A percentile compares a stretch with the other conserved stretches of the same genome.
Conservation (phyloP, 352 stramenopile species). For the Blastocystis sp. region DNA sequence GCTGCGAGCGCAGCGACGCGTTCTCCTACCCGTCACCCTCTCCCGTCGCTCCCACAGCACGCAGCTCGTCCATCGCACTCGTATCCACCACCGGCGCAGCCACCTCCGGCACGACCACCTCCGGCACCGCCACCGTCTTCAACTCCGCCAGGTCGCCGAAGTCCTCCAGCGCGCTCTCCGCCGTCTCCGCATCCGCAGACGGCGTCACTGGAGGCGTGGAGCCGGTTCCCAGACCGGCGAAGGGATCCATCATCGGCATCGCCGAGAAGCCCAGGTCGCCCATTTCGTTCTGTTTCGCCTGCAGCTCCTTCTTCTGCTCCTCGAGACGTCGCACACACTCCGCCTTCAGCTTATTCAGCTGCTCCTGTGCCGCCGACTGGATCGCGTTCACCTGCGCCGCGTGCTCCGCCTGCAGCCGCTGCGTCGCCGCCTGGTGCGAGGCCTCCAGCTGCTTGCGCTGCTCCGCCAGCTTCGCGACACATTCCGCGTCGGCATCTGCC, state of each 20-base stretch:
- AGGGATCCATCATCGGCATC: constrained; percentile 8
- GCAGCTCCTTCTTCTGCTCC: constrained; percentile 25
- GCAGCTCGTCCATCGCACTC: not conserved
- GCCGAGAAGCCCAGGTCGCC: not conserved
- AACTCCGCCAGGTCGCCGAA: constrained; percentile 9
- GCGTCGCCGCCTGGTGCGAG: not conserved
- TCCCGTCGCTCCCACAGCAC: not conserved
- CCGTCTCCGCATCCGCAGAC: not conserved
- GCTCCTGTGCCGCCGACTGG: not conserved
- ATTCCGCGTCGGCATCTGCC: not conserved
- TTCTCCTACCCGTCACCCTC: constrained; percentile 21
- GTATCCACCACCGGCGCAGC: not conserved
- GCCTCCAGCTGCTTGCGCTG: not conserved
- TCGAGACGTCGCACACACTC: not conserved
- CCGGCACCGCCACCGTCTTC: not conserved
- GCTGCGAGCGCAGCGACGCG: not conserved
- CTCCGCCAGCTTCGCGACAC: not conserved
- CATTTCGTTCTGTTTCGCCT: not conserved
- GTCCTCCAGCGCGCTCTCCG: not conserved
- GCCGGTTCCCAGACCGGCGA: not conserved
- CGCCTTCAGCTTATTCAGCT: constrained; percentile 13
- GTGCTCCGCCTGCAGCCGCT: not conserved
- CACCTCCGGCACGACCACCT: not conserved
- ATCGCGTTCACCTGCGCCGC: not conserved
- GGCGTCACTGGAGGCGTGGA: no score